A percentile compares a stretch with the other conserved stretches of the same genome.
Evolutionary conservation across 139 green algal species (phyloP).

Genomic region (Pleodorina starrii): DNA sequence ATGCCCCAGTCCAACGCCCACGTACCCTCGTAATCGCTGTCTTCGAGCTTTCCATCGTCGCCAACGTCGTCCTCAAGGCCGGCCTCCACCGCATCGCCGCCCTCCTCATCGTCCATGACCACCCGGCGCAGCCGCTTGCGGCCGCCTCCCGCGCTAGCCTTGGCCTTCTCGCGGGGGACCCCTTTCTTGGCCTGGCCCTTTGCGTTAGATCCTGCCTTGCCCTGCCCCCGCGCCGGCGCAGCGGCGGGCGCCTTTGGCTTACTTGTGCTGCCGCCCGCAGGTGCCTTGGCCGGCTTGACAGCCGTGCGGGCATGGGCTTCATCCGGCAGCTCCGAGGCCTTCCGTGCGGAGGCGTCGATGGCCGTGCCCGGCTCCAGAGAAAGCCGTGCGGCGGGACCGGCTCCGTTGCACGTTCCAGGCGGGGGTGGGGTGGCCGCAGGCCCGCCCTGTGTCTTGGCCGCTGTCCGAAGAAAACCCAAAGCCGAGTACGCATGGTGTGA

Average conservation of each 20-base stretch:
- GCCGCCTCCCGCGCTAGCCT: background rate
- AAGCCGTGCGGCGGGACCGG: background rate
- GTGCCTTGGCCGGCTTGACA: background rate
- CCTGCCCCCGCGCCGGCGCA: background rate
- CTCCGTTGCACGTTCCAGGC: background rate
- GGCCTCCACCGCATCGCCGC: conserved; percentile 18
- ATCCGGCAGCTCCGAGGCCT: no score
- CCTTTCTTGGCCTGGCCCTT: conserved; percentile 10
- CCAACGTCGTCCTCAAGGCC: conserved; percentile 49
- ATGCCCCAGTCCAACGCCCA: no score
- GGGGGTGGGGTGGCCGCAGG: background rate
- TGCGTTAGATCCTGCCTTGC: background rate
- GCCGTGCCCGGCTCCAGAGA: background rate
- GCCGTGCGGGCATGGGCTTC: background rate
- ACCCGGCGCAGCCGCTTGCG: conserved; percentile 27
- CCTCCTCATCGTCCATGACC: conserved; percentile 46
- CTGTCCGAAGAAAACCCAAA: no score
- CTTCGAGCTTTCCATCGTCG: conserved; percentile 15
- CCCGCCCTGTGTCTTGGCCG: conserved; percentile 10
- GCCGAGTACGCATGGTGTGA: no score
- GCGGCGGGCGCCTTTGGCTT: background rate
- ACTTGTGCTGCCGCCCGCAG: background rate
- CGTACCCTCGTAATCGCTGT: conserved; percentile 46
- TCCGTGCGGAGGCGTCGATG: background rate
- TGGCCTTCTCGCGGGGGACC: background rate